These are phyloP conservation scores for Geoglossum cookeanum DNA, from an alignment of 2,329 filamentous ascomycete genomes.

Conservation along the genomic window DNA sequence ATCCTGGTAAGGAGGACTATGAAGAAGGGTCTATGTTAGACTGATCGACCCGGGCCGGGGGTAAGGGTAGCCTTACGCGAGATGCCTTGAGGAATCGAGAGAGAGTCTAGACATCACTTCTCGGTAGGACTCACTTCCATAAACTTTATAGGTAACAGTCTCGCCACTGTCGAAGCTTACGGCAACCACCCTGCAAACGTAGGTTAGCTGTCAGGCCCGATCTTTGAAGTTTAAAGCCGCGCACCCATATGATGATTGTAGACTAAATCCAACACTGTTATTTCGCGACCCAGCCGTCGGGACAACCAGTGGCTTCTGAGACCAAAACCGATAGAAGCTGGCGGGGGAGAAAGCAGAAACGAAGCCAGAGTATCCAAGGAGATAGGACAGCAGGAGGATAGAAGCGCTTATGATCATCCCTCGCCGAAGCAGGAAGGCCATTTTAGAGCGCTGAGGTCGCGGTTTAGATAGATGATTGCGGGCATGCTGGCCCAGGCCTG, in stretches of 20 bases:
- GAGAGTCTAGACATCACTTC: constrained; percentile 3
- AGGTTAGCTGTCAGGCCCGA: not conserved
- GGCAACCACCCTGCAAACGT: constrained; percentile 3
- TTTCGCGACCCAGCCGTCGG: too few relatives aligned
- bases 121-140: not conserved
- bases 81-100: constrained; percentile 5
- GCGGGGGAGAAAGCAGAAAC: too few relatives aligned
- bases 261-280: constrained; percentile 1
- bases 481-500: too few relatives aligned
- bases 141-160: constrained; percentile 1
- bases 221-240: not conserved
- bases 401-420: too few relatives aligned
- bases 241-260: constrained; percentile 3
- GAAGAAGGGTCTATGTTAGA: not conserved
- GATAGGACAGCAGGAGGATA: too few relatives aligned
- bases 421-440: too few relatives aligned
- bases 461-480: too few relatives aligned
- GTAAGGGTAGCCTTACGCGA: not conserved
- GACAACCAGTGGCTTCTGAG: too few relatives aligned
- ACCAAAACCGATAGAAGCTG: too few relatives aligned
- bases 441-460: too few relatives aligned
- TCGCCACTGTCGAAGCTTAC: constrained; percentile 5
- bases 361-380: too few relatives aligned
- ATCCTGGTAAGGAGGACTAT: constrained; percentile 4
- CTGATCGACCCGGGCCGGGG: too few relatives aligned